Evolutionary conservation across 306 rosid genomes (phyloP).

Genomic region (Pyrus pyrifolia): DNA sequence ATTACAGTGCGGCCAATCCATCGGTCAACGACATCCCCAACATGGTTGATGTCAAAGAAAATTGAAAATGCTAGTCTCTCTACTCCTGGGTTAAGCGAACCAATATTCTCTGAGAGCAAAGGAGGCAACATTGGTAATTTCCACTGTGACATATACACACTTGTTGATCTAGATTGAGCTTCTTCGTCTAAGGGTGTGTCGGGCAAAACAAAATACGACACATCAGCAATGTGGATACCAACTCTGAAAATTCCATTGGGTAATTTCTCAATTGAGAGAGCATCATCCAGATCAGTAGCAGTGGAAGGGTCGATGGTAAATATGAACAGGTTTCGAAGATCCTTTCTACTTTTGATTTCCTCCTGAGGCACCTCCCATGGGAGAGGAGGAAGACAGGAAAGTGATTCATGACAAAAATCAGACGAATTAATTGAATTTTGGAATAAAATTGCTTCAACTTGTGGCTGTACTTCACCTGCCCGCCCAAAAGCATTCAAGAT

Average conservation of each 20-base stretch:
- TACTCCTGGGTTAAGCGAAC: slow-evolving; percentile 81
- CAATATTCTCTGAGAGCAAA: slow-evolving; percentile 54
- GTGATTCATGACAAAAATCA: slow-evolving; percentile 58
- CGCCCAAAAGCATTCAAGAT: slow-evolving; percentile 57
- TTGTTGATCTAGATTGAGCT: slow-evolving; percentile 69
- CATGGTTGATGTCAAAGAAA: slow-evolving; percentile 48
- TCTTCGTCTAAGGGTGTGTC: slow-evolving; percentile 58
- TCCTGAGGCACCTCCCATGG: slow-evolving; percentile 71
- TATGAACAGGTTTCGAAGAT: slow-evolving; percentile 66
- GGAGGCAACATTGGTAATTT: slow-evolving; percentile 83
- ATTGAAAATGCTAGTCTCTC: slow-evolving; percentile 79
- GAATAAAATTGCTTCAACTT: slow-evolving; percentile 69
- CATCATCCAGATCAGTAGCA: slow-evolving; percentile 90
- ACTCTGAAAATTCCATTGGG: slow-evolving; percentile 64
- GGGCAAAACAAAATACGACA: slow-evolving; percentile 73
- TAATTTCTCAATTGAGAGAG: slow-evolving; percentile 67
- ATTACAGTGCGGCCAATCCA: slow-evolving; percentile 87
- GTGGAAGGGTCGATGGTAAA: slow-evolving; percentile 83
- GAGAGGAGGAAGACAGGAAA: slow-evolving; percentile 49
- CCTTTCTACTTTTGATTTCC: slow-evolving; percentile 56
- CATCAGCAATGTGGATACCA: slow-evolving; percentile 87
- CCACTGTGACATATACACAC: slow-evolving; percentile 54
- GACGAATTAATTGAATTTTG: slow-evolving; percentile 51
- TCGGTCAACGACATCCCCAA: slow-evolving; percentile 56
- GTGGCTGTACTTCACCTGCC: slow-evolving; percentile 58